Evolutionary conservation across 129 eudicot species (phyloP).

Genomic region (Artemisia tridentata): DNA sequence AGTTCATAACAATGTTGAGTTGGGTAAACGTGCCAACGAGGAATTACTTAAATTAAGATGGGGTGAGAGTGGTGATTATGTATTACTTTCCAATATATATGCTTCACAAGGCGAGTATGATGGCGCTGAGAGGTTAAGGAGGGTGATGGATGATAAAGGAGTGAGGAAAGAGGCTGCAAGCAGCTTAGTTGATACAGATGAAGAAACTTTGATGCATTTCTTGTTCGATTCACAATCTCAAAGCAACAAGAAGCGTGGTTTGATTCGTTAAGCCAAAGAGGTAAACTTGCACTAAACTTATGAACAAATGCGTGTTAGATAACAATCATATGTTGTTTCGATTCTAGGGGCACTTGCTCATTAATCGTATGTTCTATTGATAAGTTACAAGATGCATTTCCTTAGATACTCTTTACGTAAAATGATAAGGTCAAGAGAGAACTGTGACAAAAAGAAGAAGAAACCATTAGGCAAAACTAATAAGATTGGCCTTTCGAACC

Average conservation of each 20-base stretch:
- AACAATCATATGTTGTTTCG: neutral
- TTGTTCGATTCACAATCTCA: slow-evolving; percentile 37
- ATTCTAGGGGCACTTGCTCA: neutral
- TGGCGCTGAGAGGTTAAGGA: slow-evolving; percentile 62
- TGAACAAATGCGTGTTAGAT: neutral
- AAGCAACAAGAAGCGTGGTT: slow-evolving; percentile 2
- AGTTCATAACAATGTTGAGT: slow-evolving; percentile 59
- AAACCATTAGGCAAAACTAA: neutral
- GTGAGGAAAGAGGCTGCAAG: slow-evolving; percentile 66
- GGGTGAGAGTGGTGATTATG: slow-evolving; percentile 76
- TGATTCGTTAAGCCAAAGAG: slow-evolving; percentile 19
- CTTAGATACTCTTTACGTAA: neutral
- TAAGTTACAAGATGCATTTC: neutral
- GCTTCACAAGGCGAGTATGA: slow-evolving; percentile 72
- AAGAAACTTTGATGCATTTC: slow-evolving; percentile 35
- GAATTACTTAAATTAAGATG: slow-evolving; percentile 45
- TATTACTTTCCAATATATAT: slow-evolving; percentile 64
- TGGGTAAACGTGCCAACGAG: slow-evolving; percentile 56
- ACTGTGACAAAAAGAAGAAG: neutral
- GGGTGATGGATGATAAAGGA: slow-evolving; percentile 70
- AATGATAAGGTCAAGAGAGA: neutral
- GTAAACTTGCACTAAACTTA: neutral
- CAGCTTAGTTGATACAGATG: slow-evolving; percentile 50
- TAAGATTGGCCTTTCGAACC: neutral
- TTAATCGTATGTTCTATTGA: neutral